These are phyloP conservation scores for Pseudocercospora macadamiae DNA, from an alignment of 2,329 filamentous ascomycete species.

Conservation along the genomic window DNA sequence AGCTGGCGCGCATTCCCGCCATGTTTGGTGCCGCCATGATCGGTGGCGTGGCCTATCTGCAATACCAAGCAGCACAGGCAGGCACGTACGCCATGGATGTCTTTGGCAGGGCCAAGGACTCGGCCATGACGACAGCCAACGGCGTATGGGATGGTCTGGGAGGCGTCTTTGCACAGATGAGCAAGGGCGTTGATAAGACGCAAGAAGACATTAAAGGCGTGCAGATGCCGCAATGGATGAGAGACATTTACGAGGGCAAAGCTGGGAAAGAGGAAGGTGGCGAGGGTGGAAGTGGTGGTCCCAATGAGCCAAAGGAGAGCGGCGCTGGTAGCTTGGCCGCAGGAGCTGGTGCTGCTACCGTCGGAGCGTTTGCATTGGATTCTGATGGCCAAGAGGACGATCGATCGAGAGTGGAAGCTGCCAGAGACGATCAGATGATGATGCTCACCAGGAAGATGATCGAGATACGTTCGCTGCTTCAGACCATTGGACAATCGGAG, in stretches of 20 bases:
- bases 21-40: slow-evolving; percentile 89
- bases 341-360: slow-evolving; percentile 70
- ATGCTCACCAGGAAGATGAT: slow-evolving; percentile 99
- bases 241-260: slow-evolving; percentile 58
- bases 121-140: slow-evolving; percentile 69
- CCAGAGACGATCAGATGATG: slow-evolving; percentile 99
- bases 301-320: slow-evolving; percentile 44
- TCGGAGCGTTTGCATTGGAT: slow-evolving; percentile 78
- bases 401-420: slow-evolving; percentile 65
- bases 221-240: slow-evolving; percentile 74
- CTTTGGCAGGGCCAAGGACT: slow-evolving; percentile 71
- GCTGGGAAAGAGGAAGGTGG: slow-evolving; percentile 35
- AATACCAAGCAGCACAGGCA: slow-evolving; percentile 88
- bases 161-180: slow-evolving; percentile 77
- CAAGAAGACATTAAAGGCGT: slow-evolving; percentile 60
- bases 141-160: slow-evolving; percentile 71
- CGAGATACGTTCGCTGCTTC: slow-evolving; percentile 89
- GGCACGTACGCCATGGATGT: slow-evolving; percentile 78
- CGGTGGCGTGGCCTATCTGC: slow-evolving; percentile 85
- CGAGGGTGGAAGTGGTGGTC: slow-evolving; percentile 41
- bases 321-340: slow-evolving; percentile 58
- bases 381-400: slow-evolving; percentile 66
- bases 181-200: slow-evolving; percentile 78
- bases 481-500: slow-evolving; percentile 88
- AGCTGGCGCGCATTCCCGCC: slow-evolving; percentile 83